Evolutionary conservation across 352 stramenopile genomes (phyloP), one percentile per base, ranked within the genome.

Genomic region (Phytophthora parvispora): DNA sequence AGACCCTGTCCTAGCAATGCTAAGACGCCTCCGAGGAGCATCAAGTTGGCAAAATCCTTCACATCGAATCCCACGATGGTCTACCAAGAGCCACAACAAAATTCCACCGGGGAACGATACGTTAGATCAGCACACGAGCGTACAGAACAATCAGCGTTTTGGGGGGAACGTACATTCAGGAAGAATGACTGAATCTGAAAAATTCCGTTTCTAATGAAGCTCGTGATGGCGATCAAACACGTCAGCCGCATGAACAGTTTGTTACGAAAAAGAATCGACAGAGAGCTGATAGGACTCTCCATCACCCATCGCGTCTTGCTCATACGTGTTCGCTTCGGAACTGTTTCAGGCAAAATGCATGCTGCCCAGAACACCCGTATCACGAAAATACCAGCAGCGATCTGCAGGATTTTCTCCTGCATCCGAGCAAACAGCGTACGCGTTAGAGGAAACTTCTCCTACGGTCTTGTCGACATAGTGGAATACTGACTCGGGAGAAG

Each of bases 111-210:
- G 18, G 3, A n/a, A 15, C 40, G 18, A 28, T 38, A 54, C 27
- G 49, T 67, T 59, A 65, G 32, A 36, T 16, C 36, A 51, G 8
- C 32, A 20, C 31, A 36, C 27, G 36, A 6, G 2, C 20, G n/a
- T 48, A 3, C 8, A 48, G n/a, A 25, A 36, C 16, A 40, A n/a
- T n/a, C n/a, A n/a, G n/a, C n/a, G 34, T 22, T n/a, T 25, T 43
- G 22, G 34, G 24, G 1, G 1, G 4, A 10, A 64, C 74, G 68
- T 62, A 91, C 83, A 58, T 94, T 95, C 40, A 95, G 74, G 65
- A 88, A 95, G 58, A 92, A 95, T 38, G 83, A 77, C 16, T 81
- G 82, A 53, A 93, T 90, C 56, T 93, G 85, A 27, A 76, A 87
- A 29, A 84, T 75, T 7, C 86, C 86, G 16, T 73, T 87, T 31